Evolutionary conservation across 2,329 filamentous ascomycete species (phyloP).

Genomic region (Thyridium curvatum): DNA sequence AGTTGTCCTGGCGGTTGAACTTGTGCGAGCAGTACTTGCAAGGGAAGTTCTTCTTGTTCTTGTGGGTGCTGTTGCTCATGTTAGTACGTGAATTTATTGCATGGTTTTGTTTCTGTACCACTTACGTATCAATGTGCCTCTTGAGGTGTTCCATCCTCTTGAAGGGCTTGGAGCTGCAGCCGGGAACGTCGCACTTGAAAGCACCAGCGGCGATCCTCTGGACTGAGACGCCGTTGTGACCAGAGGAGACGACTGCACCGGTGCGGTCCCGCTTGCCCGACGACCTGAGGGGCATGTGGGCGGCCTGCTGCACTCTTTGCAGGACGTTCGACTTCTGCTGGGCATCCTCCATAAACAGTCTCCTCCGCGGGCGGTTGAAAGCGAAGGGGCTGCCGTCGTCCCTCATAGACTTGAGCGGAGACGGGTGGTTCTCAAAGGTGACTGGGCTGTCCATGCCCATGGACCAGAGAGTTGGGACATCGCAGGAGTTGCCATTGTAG

Average conservation of each 20-base stretch:
- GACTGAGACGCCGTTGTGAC: slow-evolving; percentile 12
- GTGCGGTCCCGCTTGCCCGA: no score
- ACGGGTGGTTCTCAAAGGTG: slow-evolving; percentile 19
- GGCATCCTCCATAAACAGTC: slow-evolving; percentile 32
- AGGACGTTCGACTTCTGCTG: slow-evolving; percentile 38
- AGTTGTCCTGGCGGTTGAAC: slow-evolving; percentile 33
- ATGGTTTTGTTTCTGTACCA: slow-evolving; percentile 10
- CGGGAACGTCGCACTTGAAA: slow-evolving; percentile 35
- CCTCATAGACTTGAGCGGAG: slow-evolving; percentile 20
- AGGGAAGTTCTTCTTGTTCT: slow-evolving; percentile 20
- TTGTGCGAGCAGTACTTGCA: slow-evolving; percentile 33
- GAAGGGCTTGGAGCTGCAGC: slow-evolving; percentile 39
- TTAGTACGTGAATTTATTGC: not conserved
- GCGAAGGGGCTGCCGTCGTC: slow-evolving; percentile 6
- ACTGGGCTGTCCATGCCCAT: slow-evolving; percentile 8
- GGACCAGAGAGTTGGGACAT: not conserved
- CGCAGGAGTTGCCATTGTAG: not conserved
- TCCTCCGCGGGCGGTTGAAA: slow-evolving; percentile 27
- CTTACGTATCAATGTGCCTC: slow-evolving; percentile 46
- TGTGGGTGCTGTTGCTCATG: slow-evolving; percentile 11
- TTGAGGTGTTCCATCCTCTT: slow-evolving; percentile 50
- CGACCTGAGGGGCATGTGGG: slow-evolving; percentile 4
- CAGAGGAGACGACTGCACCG: not conserved
- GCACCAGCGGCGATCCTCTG: slow-evolving; percentile 18
- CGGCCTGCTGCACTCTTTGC: slow-evolving; percentile 28